Percentiles rank a stretch among this genome's conserved stretches.
Conservation (phyloP, 192 early-diverging fungal species). For the Podila epigama region DNA sequence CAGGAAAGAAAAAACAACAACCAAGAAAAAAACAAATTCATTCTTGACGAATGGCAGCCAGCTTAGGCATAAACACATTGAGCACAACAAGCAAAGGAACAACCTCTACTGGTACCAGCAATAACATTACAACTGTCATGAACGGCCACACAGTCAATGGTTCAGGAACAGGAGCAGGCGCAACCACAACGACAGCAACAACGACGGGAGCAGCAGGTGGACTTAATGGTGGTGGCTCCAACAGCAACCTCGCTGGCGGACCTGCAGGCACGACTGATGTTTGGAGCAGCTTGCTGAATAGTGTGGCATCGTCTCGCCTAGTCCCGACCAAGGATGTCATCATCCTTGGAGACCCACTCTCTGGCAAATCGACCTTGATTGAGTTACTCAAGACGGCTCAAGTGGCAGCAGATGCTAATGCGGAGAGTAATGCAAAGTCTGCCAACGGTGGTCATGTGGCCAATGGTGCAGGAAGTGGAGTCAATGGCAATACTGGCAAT, state of each 20-base stretch:
- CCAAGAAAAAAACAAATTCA: too few species aligned
- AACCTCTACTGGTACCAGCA: too few species aligned
- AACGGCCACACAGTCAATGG: too few species aligned
- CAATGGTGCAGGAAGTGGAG: conserved; percentile 22
- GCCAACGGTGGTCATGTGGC: conserved; percentile 22
- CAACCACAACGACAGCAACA: not conserved
- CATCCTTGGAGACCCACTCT: conserved; percentile 81
- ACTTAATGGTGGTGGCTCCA: not conserved
- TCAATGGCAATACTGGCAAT: conserved; percentile 47
- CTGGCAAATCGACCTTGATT: conserved; percentile 88
- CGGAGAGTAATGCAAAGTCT: conserved; percentile 14
- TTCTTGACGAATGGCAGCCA: too few species aligned
- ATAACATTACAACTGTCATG: too few species aligned
- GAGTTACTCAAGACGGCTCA: conserved; percentile 62
- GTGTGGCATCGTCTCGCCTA: conserved; percentile 77
- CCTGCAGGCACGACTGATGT: conserved; percentile 52
- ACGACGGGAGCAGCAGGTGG: not conserved
- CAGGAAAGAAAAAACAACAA: too few species aligned
- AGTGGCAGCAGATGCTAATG: conserved; percentile 25
- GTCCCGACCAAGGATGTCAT: conserved; percentile 81
- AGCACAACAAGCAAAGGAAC: too few species aligned
- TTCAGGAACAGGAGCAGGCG: too few species aligned
- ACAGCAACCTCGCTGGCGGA: not conserved
- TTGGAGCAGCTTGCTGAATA: conserved; percentile 83
- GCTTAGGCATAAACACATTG: too few species aligned